Percentiles rank a stretch among this genome's conserved stretches.
These are phyloP conservation scores for Asterophora parasitica DNA, from an alignment of 768 basidiomycete species.

Conservation along the genomic window DNA sequence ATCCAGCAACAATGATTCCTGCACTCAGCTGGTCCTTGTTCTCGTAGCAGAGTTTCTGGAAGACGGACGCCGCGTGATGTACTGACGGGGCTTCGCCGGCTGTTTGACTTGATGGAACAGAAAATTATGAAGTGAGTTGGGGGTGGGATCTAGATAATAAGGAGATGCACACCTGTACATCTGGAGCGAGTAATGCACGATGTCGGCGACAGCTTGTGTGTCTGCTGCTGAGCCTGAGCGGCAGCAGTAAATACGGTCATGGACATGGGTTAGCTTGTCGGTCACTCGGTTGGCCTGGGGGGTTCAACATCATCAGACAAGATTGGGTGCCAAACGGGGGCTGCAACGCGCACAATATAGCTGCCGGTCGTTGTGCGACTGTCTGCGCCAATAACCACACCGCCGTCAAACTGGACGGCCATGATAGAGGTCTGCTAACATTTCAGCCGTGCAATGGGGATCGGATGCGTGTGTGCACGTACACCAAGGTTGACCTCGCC, in stretches of 20 bases:
- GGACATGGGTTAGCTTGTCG: slow-evolving; percentile 94
- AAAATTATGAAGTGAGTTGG: too few species aligned
- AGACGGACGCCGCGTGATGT: slow-evolving; percentile 72
- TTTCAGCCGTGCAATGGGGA: slow-evolving; percentile 1
- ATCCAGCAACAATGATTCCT: slow-evolving; percentile 97
- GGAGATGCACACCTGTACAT: slow-evolving; percentile 53
- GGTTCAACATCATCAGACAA: background rate
- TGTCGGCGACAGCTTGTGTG: slow-evolving; percentile 94
- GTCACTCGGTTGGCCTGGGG: slow-evolving; percentile 93
- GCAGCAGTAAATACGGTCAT: slow-evolving; percentile 99
- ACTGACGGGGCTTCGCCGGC: slow-evolving; percentile 70
- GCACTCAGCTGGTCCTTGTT: slow-evolving; percentile 90
- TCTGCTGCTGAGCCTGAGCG: slow-evolving; percentile 97
- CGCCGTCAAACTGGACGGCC: slow-evolving; percentile 95
- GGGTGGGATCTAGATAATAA: background rate
- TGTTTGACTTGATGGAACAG: slow-evolving; percentile 38
- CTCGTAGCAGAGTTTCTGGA: slow-evolving; percentile 86
- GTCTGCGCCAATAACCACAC: slow-evolving; percentile 96
- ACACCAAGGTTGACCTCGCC: slow-evolving; percentile 98
- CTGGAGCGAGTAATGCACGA: slow-evolving; percentile 80
- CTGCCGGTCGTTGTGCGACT: slow-evolving; percentile 94
- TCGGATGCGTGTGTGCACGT: slow-evolving; percentile 28
- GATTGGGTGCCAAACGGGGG: background rate
- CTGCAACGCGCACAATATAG: slow-evolving; percentile 70
- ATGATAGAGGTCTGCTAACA: slow-evolving; percentile 87